Conservation (phyloP, 257 asterid species). For the Primulina eburnea region DNA sequence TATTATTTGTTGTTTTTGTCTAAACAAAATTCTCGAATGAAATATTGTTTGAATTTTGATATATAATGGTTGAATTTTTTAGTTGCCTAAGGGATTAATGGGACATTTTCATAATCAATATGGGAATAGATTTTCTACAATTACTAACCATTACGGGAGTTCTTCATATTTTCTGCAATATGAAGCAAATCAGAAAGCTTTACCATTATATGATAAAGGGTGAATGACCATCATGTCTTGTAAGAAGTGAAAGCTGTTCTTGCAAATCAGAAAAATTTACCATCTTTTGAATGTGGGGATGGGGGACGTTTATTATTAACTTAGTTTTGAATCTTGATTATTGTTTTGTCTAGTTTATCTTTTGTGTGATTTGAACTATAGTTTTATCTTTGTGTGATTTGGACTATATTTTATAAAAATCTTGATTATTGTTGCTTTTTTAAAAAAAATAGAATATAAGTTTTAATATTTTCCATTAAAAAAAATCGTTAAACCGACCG, state of each 20-base stretch:
- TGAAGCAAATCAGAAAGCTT: not conserved
- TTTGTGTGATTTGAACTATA: too few relatives aligned
- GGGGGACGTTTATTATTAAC: not conserved
- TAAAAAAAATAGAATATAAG: too few relatives aligned
- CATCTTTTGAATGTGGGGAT: not conserved
- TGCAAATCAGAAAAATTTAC: not conserved
- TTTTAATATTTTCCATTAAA: too few relatives aligned
- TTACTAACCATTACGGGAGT: too few relatives aligned
- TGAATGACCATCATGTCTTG: not conserved
- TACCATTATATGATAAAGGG: not conserved
- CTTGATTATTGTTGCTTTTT: too few relatives aligned
- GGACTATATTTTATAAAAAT: too few relatives aligned
- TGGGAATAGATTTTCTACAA: constrained; percentile 4
- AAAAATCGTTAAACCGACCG: too few relatives aligned
- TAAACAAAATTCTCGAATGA: constrained; percentile 7
- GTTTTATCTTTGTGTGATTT: too few relatives aligned
- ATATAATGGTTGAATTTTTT: constrained; percentile 1
- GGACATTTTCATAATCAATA: constrained; percentile 5
- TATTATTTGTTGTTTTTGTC: too few relatives aligned
- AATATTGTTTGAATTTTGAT: not conserved
- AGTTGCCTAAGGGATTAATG: not conserved
- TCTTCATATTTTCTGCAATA: too few relatives aligned
- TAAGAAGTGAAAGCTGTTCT: not conserved
- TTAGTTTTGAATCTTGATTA: too few relatives aligned
- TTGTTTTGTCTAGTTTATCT: too few relatives aligned